Percentiles rank a stretch among this genome's conserved stretches.
These are phyloP conservation scores for Globisporangium radiosum DNA, from an alignment of 352 stramenopile species.

Conservation along the genomic window DNA sequence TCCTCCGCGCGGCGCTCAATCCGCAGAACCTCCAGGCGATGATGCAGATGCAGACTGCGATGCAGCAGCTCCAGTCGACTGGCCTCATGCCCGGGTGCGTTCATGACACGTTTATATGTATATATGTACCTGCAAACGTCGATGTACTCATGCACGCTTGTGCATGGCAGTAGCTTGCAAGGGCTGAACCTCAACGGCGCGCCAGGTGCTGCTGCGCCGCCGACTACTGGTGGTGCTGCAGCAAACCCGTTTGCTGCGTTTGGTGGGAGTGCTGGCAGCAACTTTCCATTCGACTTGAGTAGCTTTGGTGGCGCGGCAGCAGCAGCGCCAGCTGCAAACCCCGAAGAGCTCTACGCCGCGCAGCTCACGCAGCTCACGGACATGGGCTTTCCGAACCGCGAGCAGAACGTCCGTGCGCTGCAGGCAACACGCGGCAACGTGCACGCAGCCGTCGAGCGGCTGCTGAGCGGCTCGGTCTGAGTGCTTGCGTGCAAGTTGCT, in stretches of 20 bases:
- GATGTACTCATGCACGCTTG: not conserved
- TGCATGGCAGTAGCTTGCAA: slow-evolving; percentile 27
- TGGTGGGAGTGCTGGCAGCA: slow-evolving; percentile 17
- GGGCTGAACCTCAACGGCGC: slow-evolving; percentile 33
- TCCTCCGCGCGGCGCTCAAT: slow-evolving; percentile 83
- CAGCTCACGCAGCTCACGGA: slow-evolving; percentile 87
- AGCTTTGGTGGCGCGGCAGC: slow-evolving; percentile 17
- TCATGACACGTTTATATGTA: not conserved
- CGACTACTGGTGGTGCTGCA: slow-evolving; percentile 11
- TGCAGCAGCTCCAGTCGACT: slow-evolving; percentile 72
- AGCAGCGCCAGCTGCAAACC: slow-evolving; percentile 42
- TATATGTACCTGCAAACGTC: not conserved
- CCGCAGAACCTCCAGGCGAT: slow-evolving; percentile 88
- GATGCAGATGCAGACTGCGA: slow-evolving; percentile 87
- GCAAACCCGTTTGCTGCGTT: slow-evolving; percentile 53
- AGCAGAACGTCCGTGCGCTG: slow-evolving; percentile 84
- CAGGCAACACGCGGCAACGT: slow-evolving; percentile 86
- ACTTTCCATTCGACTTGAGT: slow-evolving; percentile 23
- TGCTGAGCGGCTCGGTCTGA: slow-evolving; percentile 70
- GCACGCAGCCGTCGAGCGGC: slow-evolving; percentile 82
- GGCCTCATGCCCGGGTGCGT: slow-evolving; percentile 66
- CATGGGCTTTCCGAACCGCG: slow-evolving; percentile 89
- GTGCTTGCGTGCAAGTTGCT: too few relatives aligned
- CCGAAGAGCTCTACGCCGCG: slow-evolving; percentile 78
- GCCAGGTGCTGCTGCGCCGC: slow-evolving; percentile 3